Conservation (phyloP, 345 rosid genomes). For the Pugionium dolabratum region DNA sequence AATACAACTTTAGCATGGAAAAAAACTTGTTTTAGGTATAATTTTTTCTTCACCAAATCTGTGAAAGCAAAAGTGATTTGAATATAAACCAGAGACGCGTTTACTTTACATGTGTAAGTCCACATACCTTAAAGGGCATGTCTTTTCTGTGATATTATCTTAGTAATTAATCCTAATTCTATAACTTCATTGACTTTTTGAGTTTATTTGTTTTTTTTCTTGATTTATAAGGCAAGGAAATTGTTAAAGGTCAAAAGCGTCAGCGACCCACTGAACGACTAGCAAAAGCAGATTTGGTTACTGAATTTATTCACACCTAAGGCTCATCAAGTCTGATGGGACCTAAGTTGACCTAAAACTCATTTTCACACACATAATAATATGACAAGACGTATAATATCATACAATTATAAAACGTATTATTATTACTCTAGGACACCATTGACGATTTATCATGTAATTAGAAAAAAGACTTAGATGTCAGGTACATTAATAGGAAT, state of each 20-base stretch:
- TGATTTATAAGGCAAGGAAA: constrained; percentile 3
- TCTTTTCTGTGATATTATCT: background rate
- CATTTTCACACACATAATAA: constrained; percentile 33
- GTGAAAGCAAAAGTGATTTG: constrained; percentile 32
- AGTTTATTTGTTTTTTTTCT: background rate
- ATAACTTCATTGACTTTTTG: constrained; percentile 21
- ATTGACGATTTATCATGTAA: constrained; percentile 25
- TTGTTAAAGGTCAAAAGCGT: constrained; percentile 29
- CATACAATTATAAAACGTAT: background rate
- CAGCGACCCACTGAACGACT: constrained; percentile 31
- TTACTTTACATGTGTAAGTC: constrained; percentile 13
- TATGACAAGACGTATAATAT: background rate
- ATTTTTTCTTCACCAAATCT: constrained; percentile 36
- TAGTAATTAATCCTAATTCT: background rate
- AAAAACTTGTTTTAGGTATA: background rate
- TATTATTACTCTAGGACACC: constrained; percentile 23
- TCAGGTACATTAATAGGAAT: constrained; percentile 30
- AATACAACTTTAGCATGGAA: background rate
- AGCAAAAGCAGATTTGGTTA: constrained; percentile 30
- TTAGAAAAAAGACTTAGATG: constrained; percentile 10
- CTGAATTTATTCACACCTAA: constrained; percentile 31
- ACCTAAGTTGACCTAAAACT: constrained; percentile 33
- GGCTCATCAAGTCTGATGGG: constrained; percentile 33
- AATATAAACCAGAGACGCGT: constrained; percentile 33
- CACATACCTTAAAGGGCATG: constrained; percentile 4